A percentile compares a stretch with the other conserved stretches of the same genome.
Conservation (phyloP, 2,329 filamentous ascomycete species). For the Diplodia seriata region DNA sequence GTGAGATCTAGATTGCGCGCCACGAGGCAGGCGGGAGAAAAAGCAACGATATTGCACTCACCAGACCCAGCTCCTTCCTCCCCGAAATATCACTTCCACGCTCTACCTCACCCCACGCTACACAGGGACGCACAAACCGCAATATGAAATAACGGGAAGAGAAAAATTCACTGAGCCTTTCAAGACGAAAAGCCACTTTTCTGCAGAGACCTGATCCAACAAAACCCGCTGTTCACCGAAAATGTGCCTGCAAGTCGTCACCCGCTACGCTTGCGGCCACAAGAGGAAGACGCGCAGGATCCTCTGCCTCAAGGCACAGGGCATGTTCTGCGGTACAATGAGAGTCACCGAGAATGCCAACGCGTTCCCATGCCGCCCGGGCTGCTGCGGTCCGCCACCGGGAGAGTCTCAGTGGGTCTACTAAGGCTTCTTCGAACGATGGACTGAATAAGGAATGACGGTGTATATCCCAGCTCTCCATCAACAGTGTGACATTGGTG, state of each 20-base stretch:
- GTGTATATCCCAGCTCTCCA: neutral
- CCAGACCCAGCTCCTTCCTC: neutral
- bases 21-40: neutral
- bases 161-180: too few relatives aligned
- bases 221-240: neutral
- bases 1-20: slow-evolving; percentile 7
- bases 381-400: neutral
- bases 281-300: slow-evolving; percentile 17
- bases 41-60: neutral
- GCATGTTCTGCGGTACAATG: neutral
- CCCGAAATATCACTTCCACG: neutral
- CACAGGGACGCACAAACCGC: neutral
- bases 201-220: neutral
- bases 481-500: neutral
- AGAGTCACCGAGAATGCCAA: slow-evolving; percentile 4
- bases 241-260: slow-evolving; percentile 5
- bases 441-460: neutral
- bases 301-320: slow-evolving; percentile 7
- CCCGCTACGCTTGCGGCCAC: slow-evolving; percentile 21
- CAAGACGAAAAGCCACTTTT: neutral
- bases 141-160: neutral
- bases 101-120: neutral
- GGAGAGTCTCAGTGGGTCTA: slow-evolving; percentile 17
- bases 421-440: neutral
- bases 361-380: neutral